Percentiles rank a stretch among this genome's conserved stretches.
phyloP scores from a whole-genome alignment of 352 stramenopile species.

The Thalassiosira livingstoniorum region DNA sequence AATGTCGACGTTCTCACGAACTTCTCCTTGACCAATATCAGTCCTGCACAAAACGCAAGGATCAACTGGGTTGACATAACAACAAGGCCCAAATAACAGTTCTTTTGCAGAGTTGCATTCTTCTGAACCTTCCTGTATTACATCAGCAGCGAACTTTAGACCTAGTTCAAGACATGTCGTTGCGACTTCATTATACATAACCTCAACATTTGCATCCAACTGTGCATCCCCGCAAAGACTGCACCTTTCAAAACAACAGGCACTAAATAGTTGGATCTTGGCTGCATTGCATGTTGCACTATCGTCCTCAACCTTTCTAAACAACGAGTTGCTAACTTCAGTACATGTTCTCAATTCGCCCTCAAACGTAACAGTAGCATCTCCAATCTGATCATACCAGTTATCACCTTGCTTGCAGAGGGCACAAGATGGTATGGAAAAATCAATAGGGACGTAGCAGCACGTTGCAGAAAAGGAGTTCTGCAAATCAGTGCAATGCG shows the following conservation, averaged over 20 bases:
- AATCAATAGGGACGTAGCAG: conserved; percentile 68
- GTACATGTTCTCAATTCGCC: conserved; percentile 57
- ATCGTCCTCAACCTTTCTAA: conserved; percentile 61
- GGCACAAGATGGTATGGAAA: conserved; percentile 54
- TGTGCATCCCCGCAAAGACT: conserved; percentile 58
- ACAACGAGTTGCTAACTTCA: conserved; percentile 65
- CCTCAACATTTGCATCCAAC: conserved; percentile 63
- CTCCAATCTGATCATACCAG: conserved; percentile 65
- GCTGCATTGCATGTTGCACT: conserved; percentile 56
- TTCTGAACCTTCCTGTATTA: conserved; percentile 60
- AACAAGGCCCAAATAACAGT: conserved; percentile 62
- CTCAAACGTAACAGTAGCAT: conserved; percentile 55
- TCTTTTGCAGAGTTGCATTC: conserved; percentile 51
- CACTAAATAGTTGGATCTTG: conserved; percentile 53
- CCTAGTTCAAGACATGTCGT: conserved; percentile 62
- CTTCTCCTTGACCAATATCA: conserved; percentile 42
- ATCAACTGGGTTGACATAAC: conserved; percentile 55
- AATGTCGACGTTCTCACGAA: conserved; percentile 51
- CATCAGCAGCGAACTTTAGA: conserved; percentile 52
- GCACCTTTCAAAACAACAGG: conserved; percentile 67
- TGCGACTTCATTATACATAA: conserved; percentile 58
- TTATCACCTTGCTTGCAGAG: conserved; percentile 63
- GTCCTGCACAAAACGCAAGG: conserved; percentile 59
- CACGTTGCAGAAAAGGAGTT: conserved; percentile 40
- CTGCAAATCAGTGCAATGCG: conserved; percentile 58